These are phyloP conservation scores for Citrus australasica DNA, from an alignment of 345 rosid species.

Conservation along the genomic window DNA sequence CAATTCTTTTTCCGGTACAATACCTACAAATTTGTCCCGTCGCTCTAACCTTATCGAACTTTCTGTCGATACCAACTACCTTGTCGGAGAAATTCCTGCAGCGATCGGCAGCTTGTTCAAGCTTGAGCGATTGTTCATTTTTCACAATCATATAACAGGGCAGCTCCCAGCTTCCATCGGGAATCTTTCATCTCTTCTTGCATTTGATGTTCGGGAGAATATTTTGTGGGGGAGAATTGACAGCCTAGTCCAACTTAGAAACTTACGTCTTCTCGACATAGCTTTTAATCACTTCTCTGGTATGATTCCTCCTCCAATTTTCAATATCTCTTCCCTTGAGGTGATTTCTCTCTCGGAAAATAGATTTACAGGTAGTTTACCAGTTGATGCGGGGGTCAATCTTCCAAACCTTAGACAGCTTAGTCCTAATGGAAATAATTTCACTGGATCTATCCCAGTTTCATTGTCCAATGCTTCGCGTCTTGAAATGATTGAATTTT, in stretches of 20 bases:
- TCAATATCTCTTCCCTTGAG: constrained; percentile 7
- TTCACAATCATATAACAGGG: too few species aligned
- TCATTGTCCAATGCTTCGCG: constrained; percentile 27
- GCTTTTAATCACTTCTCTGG: too few species aligned
- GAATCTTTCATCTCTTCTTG: constrained; percentile 5
- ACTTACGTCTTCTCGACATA: too few species aligned
- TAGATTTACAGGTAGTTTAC: constrained; percentile 18
- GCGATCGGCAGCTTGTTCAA: too few species aligned
- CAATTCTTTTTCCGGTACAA: too few species aligned
- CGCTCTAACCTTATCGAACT: too few species aligned
- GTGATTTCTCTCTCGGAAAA: rapidly evolving
- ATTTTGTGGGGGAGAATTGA: background rate
- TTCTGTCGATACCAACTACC: too few species aligned
- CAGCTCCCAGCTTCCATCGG: background rate
- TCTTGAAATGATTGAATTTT: rapidly evolving
- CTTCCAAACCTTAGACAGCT: constrained; percentile 14
- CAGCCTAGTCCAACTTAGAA: too few species aligned
- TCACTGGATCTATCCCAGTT: constrained; percentile 16
- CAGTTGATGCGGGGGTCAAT: background rate
- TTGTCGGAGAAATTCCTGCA: too few species aligned
- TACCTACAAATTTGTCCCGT: too few species aligned
- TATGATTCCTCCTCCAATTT: too few species aligned
- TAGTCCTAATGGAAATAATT: background rate
- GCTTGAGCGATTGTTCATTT: too few species aligned
- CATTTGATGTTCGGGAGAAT: rapidly evolving